Evolutionary conservation across 768 basidiomycete species (phyloP).

Genomic region (Pseudohyphozyma bogoriensis): DNA sequence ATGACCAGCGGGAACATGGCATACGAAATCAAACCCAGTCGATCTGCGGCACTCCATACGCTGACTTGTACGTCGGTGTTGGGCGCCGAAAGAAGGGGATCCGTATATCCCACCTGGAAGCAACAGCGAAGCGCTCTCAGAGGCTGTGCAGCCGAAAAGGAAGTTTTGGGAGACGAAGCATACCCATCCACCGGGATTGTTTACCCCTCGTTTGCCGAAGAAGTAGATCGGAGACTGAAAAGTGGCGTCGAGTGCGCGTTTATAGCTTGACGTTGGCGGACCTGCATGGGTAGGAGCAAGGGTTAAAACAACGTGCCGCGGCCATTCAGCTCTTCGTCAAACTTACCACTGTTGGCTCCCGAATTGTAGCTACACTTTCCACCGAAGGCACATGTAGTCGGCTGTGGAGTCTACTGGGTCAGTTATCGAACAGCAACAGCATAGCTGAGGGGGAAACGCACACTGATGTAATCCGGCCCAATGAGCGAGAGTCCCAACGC

Average conservation of each 20-base stretch:
- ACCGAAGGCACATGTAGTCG: conserved; percentile 30
- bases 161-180: background rate
- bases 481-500: conserved; percentile 47
- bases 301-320: background rate
- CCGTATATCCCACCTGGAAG: background rate
- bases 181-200: no score
- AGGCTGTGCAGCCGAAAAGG: no score
- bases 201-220: conserved; percentile 9
- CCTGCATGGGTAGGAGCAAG: background rate
- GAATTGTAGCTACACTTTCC: conserved; percentile 27
- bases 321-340: background rate
- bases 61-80: conserved; percentile 56
- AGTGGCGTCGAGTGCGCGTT: background rate
- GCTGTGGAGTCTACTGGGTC: conserved; percentile 1
- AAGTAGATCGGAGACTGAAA: background rate
- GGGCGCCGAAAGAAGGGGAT: conserved; percentile 43
- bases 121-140: background rate
- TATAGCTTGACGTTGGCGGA: conserved; percentile 31
- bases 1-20: conserved; percentile 61
- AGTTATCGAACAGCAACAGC: no score
- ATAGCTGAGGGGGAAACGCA: no score
- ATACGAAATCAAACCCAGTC: conserved; percentile 62
- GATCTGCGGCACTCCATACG: conserved; percentile 60
- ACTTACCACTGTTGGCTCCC: conserved; percentile 4
- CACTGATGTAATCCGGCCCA: conserved; percentile 57